Percentiles rank a stretch among this genome's conserved stretches.
Evolutionary conservation across 805 yeast species (phyloP).

Genomic region (Spathaspora boniae): DNA sequence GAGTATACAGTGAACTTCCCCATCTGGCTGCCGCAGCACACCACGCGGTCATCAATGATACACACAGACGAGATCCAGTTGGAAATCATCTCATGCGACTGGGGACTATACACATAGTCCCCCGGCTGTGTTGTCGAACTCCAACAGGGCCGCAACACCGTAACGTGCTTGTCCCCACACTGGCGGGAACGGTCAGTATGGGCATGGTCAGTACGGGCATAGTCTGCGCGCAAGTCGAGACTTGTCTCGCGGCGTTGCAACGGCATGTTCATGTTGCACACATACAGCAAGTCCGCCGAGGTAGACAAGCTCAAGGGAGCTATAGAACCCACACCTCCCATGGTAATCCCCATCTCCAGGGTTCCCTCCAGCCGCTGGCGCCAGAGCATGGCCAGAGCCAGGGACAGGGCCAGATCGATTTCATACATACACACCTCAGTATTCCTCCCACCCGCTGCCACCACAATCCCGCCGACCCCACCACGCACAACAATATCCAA

Average conservation of each 20-base stretch:
- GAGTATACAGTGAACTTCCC: constrained; percentile 24
- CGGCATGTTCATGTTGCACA: constrained; percentile 2
- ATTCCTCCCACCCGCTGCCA: constrained; percentile 26
- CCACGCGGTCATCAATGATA: constrained; percentile 10
- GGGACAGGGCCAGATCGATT: constrained; percentile 12
- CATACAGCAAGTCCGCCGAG: constrained; percentile 1
- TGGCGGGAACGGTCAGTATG: neutral
- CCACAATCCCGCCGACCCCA: constrained; percentile 8
- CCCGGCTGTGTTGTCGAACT: constrained; percentile 9
- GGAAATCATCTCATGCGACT: constrained; percentile 9
- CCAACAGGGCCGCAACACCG: constrained; percentile 13
- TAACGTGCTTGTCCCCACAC: constrained; percentile 3
- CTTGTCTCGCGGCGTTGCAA: constrained; percentile 3
- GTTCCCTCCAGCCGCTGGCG: neutral
- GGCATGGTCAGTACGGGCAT: neutral
- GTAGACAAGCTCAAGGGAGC: too few species aligned
- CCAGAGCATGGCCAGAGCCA: neutral
- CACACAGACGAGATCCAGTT: constrained; percentile 23
- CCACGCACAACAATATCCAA: constrained; percentile 14
- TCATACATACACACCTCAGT: constrained; percentile 25
- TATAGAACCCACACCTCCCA: too few species aligned
- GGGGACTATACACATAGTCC: constrained; percentile 11
- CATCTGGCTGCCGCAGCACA: constrained; percentile 31
- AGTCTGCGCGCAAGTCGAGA: constrained; percentile 3
- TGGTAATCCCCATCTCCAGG: too few species aligned